Conservation (phyloP, 2,329 filamentous ascomycete genomes). For the Beauveria sp. region DNA sequence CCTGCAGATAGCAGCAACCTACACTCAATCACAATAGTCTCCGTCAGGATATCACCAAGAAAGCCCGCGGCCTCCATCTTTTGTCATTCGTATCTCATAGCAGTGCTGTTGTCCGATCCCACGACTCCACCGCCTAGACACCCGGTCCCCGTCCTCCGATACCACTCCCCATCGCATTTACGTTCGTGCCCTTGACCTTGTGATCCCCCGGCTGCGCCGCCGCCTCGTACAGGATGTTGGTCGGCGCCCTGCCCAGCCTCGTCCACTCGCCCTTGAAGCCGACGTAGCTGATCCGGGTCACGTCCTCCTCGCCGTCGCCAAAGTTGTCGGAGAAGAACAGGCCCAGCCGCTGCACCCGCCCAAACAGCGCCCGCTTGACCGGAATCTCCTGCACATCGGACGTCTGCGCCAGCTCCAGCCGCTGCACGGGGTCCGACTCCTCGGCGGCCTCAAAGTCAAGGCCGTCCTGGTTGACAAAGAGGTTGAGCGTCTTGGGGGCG, state of each 20-base stretch:
- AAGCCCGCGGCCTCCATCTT: not conserved
- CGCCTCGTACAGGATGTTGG: constrained; percentile 86
- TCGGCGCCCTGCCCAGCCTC: constrained; percentile 61
- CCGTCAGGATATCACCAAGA: not conserved
- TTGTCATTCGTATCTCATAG: not conserved
- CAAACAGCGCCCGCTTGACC: constrained; percentile 83
- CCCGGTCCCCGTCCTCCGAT: constrained; percentile 38
- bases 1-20: not conserved
- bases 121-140: not conserved
- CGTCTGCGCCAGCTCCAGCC: constrained; percentile 68
- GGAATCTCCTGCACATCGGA: constrained; percentile 79
- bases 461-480: constrained; percentile 81
- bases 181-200: constrained; percentile 49
- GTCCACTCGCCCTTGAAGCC: constrained; percentile 96
- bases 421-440: constrained; percentile 64
- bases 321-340: constrained; percentile 94
- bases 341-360: constrained; percentile 70
- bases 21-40: not conserved
- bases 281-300: constrained; percentile 71
- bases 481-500: constrained; percentile 74
- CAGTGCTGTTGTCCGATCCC: not conserved
- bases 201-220: constrained; percentile 90
- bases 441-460: constrained; percentile 75
- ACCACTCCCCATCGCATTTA: constrained; percentile 47
- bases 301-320: constrained; percentile 68